Evolutionary conservation across 2,329 filamentous ascomycete genomes (phyloP).

Genomic region (Colletotrichum karsti): DNA sequence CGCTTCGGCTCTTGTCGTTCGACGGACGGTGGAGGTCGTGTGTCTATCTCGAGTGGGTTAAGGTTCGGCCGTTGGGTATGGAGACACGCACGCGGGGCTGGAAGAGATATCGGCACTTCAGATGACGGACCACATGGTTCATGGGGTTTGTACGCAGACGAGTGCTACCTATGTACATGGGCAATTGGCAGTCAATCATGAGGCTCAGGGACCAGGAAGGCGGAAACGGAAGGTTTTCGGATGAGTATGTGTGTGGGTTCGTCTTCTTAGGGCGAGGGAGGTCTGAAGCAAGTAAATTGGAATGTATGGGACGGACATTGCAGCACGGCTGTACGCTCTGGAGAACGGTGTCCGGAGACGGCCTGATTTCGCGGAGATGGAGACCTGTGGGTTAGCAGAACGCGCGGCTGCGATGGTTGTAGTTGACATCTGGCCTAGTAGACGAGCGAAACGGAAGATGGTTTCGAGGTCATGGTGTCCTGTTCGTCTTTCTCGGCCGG

Average conservation of each 20-base stretch:
- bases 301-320: not conserved
- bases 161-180: too few relatives aligned
- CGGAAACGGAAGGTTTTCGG: constrained; percentile 19
- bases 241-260: not conserved
- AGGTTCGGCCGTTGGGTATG: not conserved
- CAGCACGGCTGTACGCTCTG: not conserved
- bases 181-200: not conserved
- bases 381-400: not conserved
- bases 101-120: not conserved
- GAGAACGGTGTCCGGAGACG: not conserved
- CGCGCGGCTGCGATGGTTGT: not conserved
- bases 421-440: not conserved
- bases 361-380: not conserved
- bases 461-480: not conserved
- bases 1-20: not conserved
- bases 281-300: constrained; percentile 15
- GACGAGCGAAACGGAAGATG: not conserved
- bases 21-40: not conserved
- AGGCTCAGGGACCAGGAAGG: not conserved
- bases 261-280: not conserved
- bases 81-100: not conserved
- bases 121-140: not conserved
- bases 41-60: not conserved
- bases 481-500: not conserved
- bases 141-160: not conserved